A percentile compares a stretch with the other conserved stretches of the same genome.
Evolutionary conservation across 176 grass and related monocot genomes (phyloP).

Genomic region (Carex kokanica): DNA sequence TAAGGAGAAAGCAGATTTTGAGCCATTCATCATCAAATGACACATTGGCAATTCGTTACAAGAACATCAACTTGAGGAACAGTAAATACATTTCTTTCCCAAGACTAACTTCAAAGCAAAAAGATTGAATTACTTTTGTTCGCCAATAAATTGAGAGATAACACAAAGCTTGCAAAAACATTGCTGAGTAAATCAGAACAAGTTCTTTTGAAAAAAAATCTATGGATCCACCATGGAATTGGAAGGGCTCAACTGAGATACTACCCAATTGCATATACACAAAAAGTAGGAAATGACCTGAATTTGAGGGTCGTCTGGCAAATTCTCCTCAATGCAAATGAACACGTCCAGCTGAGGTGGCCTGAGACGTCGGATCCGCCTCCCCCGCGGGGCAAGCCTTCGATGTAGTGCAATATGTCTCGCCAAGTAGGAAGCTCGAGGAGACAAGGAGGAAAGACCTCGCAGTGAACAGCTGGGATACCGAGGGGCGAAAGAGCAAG

Average conservation of each 20-base stretch:
- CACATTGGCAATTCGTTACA: background rate
- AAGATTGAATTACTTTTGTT: background rate
- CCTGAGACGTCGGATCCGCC: slow-evolving; percentile 21
- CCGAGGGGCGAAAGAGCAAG: background rate
- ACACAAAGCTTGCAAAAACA: background rate
- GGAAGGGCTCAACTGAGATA: background rate
- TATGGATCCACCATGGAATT: background rate
- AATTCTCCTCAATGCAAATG: slow-evolving; percentile 66
- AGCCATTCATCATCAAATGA: background rate
- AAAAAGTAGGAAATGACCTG: slow-evolving; percentile 30
- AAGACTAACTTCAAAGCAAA: background rate
- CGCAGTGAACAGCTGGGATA: background rate
- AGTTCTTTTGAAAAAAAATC: background rate
- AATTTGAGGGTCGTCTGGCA: slow-evolving; percentile 62
- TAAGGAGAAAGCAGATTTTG: background rate
- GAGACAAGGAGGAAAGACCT: slow-evolving; percentile 10
- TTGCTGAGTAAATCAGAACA: background rate
- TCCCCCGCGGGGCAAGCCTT: slow-evolving; percentile 22
- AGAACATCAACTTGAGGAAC: background rate
- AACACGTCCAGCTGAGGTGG: slow-evolving; percentile 56
- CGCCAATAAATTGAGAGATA: background rate
- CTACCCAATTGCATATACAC: background rate
- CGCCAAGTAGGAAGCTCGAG: slow-evolving; percentile 10
- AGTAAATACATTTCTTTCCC: background rate
- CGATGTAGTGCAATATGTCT: slow-evolving; percentile 25